Conservation (phyloP, 495 filamentous ascomycete species). For the Melanomma pulvis-pyrius region DNA sequence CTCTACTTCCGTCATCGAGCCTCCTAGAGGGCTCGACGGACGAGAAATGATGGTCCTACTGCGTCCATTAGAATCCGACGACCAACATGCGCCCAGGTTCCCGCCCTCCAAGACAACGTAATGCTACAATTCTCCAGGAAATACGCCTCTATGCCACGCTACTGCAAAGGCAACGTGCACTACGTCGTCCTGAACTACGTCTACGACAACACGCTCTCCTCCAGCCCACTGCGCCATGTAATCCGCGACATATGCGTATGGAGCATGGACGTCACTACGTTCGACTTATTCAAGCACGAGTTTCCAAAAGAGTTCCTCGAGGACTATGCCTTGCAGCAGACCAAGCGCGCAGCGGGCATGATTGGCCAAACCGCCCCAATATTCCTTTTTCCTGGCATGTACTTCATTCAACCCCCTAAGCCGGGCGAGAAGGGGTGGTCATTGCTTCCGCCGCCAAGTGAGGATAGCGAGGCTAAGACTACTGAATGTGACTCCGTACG, state of each 20-base stretch:
- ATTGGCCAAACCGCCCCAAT: neutral
- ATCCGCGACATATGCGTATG: conserved; percentile 9
- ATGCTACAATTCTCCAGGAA: neutral
- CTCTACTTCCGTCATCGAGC: neutral
- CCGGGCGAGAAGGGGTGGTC: neutral
- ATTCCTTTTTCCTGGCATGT: neutral
- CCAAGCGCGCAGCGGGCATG: neutral
- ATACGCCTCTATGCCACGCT: neutral
- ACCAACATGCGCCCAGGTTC: neutral
- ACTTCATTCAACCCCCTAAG: neutral
- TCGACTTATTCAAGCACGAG: neutral
- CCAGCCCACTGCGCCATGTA: neutral
- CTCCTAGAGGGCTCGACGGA: too few relatives aligned
- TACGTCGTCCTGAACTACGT: neutral
- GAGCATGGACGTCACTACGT: neutral
- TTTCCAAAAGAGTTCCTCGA: conserved; percentile 13
- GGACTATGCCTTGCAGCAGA: conserved; percentile 11
- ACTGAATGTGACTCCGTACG: too few relatives aligned
- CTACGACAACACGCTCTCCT: neutral
- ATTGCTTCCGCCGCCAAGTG: too few relatives aligned
- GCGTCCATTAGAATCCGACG: neutral
- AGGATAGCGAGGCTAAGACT: too few relatives aligned
- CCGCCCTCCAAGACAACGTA: conserved; percentile 1
- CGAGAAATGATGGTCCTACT: neutral
- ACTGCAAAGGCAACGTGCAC: neutral